Base-by-base conservation (phyloP, 306 rosid genomes). In the Rosa lucieae region DNA sequence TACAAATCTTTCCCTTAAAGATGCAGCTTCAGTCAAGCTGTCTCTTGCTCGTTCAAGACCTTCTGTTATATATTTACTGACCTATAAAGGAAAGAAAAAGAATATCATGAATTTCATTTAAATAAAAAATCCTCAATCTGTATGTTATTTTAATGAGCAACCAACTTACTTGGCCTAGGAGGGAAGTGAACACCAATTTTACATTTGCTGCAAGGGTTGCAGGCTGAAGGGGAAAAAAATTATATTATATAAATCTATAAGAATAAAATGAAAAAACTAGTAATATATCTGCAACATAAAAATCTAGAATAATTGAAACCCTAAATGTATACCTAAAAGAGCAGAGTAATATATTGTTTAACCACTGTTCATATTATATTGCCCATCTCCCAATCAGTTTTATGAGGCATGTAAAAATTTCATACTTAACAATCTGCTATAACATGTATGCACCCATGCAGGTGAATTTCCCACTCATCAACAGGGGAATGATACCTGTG, bases 1-100 rank as follows among this genome's bases (percentile, higher is more conserved):
- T 77, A 93, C 88, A 90, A 81, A 96, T 87, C 85, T 91, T 86
- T 96, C 99, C 85, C 99, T 91, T 92, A 96, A 93, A 86, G 87
- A 87, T 35, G 97, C 97, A 78, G 99, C 96, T 86, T 96, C 99
- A 62, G 94, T 93, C 86, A 96, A 86, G 84, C 92, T 73, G 67
- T 96, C 98, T 82, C 98, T 92, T 77, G 99, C 96, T 75, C 98
- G 84, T 80, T 96, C 98, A 81, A 96, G 98, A 80, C 99, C 98
- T 77, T 96, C 99, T 14, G 98, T 91, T 76, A 91, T 90, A 71
- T 96, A 96, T 85, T 93, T 94, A 87, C 99, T 91, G 80, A 96
- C 96, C 99, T 96, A 89, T 26, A 76, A 78, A 65, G 66, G 29
- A 20, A 66, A 37, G 70, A 37, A 37, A 23, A 68, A 4, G 71